Percentiles rank a stretch among this genome's conserved stretches.
Conservation (phyloP, 2,329 filamentous ascomycete genomes). For the Alternaria novae-zelandiae region DNA sequence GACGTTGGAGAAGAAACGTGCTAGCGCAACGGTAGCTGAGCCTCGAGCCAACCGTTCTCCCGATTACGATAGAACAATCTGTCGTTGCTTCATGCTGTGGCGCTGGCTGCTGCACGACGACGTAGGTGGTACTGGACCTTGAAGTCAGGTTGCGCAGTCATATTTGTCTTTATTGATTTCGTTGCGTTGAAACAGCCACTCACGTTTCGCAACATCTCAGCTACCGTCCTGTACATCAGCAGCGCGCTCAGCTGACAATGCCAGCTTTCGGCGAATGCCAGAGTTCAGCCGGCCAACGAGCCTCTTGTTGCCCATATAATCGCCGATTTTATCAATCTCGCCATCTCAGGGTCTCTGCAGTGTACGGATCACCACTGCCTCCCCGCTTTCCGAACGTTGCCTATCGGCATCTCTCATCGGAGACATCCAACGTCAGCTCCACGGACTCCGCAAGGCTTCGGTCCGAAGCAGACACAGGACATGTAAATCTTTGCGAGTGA, state of each 20-base stretch:
- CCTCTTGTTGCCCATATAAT: background rate
- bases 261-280: background rate
- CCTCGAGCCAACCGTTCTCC: constrained; percentile 23
- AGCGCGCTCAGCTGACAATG: background rate
- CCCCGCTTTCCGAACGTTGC: constrained; percentile 1
- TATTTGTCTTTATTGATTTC: constrained; percentile 6
- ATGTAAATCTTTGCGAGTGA: background rate
- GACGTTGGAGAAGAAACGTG: constrained; percentile 16
- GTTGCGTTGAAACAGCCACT: constrained; percentile 7
- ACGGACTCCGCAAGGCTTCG: background rate
- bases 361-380: background rate
- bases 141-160: constrained; percentile 3
- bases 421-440: background rate
- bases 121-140: constrained; percentile 2
- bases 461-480: background rate
- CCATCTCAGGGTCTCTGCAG: background rate
- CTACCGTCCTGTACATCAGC: background rate
- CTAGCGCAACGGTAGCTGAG: constrained; percentile 14
- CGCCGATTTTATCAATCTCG: background rate
- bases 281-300: background rate
- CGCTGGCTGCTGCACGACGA: constrained; percentile 10
- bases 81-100: constrained; percentile 17
- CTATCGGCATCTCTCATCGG: background rate
- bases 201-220: constrained; percentile 3
- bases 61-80: constrained; percentile 14